These are phyloP conservation scores for Trichomonas gallinae DNA, from an alignment of 208 protist species.

Conservation along the genomic window DNA sequence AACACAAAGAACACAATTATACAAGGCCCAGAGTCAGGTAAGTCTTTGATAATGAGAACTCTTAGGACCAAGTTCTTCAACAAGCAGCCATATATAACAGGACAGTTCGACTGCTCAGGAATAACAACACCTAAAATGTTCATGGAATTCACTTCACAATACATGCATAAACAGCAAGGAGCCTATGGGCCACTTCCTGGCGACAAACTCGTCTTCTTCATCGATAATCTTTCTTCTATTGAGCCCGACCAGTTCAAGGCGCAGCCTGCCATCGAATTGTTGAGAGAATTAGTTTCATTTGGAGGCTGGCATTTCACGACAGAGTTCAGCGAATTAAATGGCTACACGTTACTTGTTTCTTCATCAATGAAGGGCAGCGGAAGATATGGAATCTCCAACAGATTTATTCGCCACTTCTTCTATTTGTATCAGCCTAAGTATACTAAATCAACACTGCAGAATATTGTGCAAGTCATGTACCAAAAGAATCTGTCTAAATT, in stretches of 20 bases:
- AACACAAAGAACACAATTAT: not conserved
- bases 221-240: slow-evolving; percentile 92
- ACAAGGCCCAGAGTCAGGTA: not conserved
- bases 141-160: not conserved
- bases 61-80: not conserved
- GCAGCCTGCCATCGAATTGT: slow-evolving; percentile 82
- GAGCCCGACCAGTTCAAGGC: slow-evolving; percentile 77
- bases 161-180: not conserved
- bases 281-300: slow-evolving; percentile 81
- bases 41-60: not conserved
- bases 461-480: slow-evolving; percentile 49
- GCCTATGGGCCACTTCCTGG: slow-evolving; percentile 37
- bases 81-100: not conserved
- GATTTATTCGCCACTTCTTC: slow-evolving; percentile 91
- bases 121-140: slow-evolving; percentile 64
- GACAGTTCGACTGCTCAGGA: slow-evolving; percentile 55
- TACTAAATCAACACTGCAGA: slow-evolving; percentile 27
- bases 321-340: slow-evolving; percentile 71
- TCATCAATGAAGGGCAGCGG: slow-evolving; percentile 85
- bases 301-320: slow-evolving; percentile 86
- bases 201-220: slow-evolving; percentile 71
- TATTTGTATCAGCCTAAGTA: slow-evolving; percentile 37
- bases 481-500: slow-evolving; percentile 38
- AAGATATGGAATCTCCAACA: slow-evolving; percentile 73
- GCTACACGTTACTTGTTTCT: slow-evolving; percentile 71